phyloP scores from a whole-genome alignment of 2,329 filamentous ascomycete species.

The Scorias spongiosa region DNA sequence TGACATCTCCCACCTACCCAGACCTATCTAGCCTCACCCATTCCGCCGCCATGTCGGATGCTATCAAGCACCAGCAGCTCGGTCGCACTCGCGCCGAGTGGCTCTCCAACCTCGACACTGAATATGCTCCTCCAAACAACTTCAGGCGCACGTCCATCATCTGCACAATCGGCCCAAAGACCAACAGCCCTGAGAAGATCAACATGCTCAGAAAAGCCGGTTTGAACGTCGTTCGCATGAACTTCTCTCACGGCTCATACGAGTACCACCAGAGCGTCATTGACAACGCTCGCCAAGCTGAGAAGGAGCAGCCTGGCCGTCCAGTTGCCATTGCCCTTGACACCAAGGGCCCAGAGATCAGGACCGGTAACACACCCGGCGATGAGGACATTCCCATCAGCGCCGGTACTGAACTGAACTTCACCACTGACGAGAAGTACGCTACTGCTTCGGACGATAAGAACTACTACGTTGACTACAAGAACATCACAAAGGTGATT shows the following conservation, averaged over 20 bases:
- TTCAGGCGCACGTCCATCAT: constrained; percentile 97
- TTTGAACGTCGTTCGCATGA: constrained; percentile 98
- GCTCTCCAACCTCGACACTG: constrained; percentile 71
- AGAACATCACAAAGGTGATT: constrained; percentile 99
- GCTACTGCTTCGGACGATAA: constrained; percentile 67
- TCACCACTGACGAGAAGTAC: constrained; percentile 93
- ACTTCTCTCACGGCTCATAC: constrained; percentile 91
- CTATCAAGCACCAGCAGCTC: constrained; percentile 68
- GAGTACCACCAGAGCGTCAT: constrained; percentile 98
- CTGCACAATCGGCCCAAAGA: constrained; percentile 98
- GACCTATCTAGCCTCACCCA: not conserved
- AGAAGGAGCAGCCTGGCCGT: constrained; percentile 60
- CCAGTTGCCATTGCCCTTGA: constrained; percentile 90
- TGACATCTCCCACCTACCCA: not conserved
- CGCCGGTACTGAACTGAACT: constrained; percentile 74
- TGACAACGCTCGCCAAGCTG: constrained; percentile 81
- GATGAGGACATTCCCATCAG: constrained; percentile 68
- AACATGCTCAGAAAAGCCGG: constrained; percentile 77
- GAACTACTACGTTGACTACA: constrained; percentile 99
- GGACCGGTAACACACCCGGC: constrained; percentile 58
- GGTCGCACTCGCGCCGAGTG: constrained; percentile 58
- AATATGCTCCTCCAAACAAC: constrained; percentile 72
- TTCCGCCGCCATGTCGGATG: constrained; percentile 43
- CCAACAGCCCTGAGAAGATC: constrained; percentile 93
- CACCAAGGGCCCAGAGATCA: constrained; percentile 74